A percentile compares a stretch with the other conserved stretches of the same genome.
phyloP scores from a whole-genome alignment of 2,329 filamentous ascomycete genomes.

The Colletotrichum cordylinicola region DNA sequence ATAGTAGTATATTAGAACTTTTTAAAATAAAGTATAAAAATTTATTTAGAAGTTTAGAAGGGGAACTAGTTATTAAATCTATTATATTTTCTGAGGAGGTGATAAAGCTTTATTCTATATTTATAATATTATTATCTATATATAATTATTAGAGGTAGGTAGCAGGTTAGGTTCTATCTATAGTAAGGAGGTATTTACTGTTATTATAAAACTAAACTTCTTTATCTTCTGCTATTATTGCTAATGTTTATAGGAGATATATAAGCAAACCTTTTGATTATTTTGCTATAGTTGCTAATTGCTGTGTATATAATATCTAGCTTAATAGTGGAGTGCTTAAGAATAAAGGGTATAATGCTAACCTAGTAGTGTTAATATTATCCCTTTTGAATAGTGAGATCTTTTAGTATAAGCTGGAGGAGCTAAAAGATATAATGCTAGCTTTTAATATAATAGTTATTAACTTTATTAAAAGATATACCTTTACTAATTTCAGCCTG shows the following conservation, averaged over 20 bases:
- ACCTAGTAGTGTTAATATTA: background rate
- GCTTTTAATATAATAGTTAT: background rate
- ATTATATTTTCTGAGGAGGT: background rate
- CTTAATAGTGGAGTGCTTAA: background rate
- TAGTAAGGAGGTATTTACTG: background rate
- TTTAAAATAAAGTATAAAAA: background rate
- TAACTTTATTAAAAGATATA: background rate
- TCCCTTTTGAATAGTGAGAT: background rate
- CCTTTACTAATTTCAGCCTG: background rate
- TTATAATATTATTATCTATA: background rate
- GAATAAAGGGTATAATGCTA: background rate
- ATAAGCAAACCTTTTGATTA: background rate
- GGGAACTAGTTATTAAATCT: background rate
- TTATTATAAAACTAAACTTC: background rate
- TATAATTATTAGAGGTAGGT: background rate
- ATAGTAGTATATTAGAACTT: background rate
- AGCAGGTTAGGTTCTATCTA: background rate
- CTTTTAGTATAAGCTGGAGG: background rate
- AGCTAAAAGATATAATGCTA: background rate
- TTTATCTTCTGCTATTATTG: background rate
- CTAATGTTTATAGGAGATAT: background rate
- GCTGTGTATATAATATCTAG: background rate
- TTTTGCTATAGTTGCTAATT: background rate
- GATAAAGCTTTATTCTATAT: background rate
- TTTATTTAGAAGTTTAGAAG: background rate